Base-by-base conservation (phyloP, 192 early-diverging fungal species). In the Coemansia sp. region DNA sequence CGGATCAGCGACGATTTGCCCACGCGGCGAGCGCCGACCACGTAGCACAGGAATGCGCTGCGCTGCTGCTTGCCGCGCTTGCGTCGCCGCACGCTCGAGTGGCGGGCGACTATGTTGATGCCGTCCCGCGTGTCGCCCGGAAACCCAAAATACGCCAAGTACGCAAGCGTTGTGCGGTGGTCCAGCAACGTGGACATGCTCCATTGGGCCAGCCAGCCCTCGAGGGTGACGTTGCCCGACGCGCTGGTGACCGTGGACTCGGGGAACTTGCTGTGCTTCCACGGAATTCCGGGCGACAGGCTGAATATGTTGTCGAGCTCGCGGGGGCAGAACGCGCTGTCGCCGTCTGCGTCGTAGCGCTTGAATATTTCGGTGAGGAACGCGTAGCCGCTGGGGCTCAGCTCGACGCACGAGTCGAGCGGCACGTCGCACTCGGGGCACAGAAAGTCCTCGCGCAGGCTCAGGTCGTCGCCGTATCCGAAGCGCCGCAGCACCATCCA, bases 121-220 rank as follows among this genome's bases (percentile, higher is more conserved):
- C 93, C 97, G 9, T 85, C 87, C 55, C 93, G 91, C 15, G 86
- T 90, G 60, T 99, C 96, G 12, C 90, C 92, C 40, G 91, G 86
- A 79, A 87, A 99, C 11, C 97, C 97, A 38, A 99, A 89, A 72
- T 97, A 99, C 2, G 96, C 97, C 57, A 99, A 81, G 64, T 98
- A 99, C 21, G 90, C 86, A 37, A 99, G 78, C 2, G 96, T 97
- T 8, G 89, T 88, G 56, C 87, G 88, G 78, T 94, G 86, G 73
- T 97, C 92, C 40, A 97, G 75, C 47, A 97, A 82, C 5, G 97
- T 98, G 1, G 93, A 95, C 96, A 98, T 97, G 79, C 94, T 95
- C 97, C 97, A 99, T 69, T 97, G 96, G n/a, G 94, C 96, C 23
- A 99, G 76, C 83, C 94, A 99, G 15, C 96, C 94, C 72, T 96